Evolutionary conservation across 148 eudicot genomes (phyloP).

Genomic region (Fallopia convolvulus): DNA sequence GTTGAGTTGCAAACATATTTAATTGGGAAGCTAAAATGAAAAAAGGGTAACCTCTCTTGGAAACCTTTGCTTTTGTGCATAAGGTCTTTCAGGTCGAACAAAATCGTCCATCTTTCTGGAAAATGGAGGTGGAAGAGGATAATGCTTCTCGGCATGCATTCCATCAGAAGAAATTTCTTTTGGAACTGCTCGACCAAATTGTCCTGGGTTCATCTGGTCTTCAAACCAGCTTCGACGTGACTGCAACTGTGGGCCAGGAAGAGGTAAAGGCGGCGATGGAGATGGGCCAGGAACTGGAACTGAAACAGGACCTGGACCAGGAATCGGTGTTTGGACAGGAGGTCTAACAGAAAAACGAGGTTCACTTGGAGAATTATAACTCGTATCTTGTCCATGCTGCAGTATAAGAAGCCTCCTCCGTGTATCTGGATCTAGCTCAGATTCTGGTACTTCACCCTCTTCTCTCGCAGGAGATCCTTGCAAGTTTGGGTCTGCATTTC

Average conservation of each 20-base stretch:
- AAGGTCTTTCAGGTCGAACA: slow-evolving; percentile 41
- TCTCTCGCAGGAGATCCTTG: slow-evolving; percentile 91
- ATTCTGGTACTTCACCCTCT: slow-evolving; percentile 98
- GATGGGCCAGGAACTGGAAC: slow-evolving; percentile 34
- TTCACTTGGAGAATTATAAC: slow-evolving; percentile 50
- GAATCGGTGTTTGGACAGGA: slow-evolving; percentile 42
- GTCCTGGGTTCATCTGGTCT: slow-evolving; percentile 63
- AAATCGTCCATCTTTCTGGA: slow-evolving; percentile 46
- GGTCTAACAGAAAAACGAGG: slow-evolving; percentile 48
- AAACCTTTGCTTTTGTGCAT: slow-evolving; percentile 51
- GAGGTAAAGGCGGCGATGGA: slow-evolving; percentile 27
- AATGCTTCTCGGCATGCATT: slow-evolving; percentile 49
- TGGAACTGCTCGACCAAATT: slow-evolving; percentile 32
- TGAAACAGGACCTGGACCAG: slow-evolving; percentile 21
- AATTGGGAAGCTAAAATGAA: background rate
- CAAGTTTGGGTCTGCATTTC: slow-evolving; percentile 46
- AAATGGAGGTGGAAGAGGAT: slow-evolving; percentile 51
- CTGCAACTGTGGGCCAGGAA: slow-evolving; percentile 42
- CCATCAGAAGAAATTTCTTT: slow-evolving; percentile 48
- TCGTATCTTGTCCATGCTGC: slow-evolving; percentile 84
- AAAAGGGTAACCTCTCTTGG: slow-evolving; percentile 57
- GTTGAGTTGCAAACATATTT: background rate
- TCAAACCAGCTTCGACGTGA: slow-evolving; percentile 81
- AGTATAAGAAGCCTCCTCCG: slow-evolving; percentile 90
- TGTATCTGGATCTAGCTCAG: slow-evolving; percentile 96